phyloP scores from a whole-genome alignment of 2,329 filamentous ascomycete species.

The Reticulascus tulasneorum region DNA sequence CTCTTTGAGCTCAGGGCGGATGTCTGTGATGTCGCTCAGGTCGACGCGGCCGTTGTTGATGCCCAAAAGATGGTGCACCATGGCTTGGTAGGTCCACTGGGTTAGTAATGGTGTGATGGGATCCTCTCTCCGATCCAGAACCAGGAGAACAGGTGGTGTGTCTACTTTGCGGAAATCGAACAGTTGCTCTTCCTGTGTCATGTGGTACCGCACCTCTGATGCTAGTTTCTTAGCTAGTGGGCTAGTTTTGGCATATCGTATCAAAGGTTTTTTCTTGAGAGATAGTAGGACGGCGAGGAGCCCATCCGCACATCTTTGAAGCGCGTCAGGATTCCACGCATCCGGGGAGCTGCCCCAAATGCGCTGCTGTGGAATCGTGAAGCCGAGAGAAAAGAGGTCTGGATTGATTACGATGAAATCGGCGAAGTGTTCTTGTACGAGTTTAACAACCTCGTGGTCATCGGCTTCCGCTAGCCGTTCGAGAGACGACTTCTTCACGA shows the following conservation, averaged over 20 bases:
- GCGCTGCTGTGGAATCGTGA: conserved; percentile 67
- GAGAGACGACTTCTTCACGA: conserved; percentile 92
- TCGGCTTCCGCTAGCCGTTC: conserved; percentile 94
- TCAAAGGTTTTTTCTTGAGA: conserved; percentile 93
- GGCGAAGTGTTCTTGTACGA: conserved; percentile 92
- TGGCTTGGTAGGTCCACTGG: conserved; percentile 99
- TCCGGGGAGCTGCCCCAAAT: conserved; percentile 82
- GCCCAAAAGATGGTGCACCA: conserved; percentile 94
- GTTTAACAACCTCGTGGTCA: conserved; percentile 93
- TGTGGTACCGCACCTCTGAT: conserved; percentile 84
- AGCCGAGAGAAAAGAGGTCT: conserved; percentile 79
- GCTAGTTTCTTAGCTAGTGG: conserved; percentile 87
- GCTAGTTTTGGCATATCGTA: conserved; percentile 90
- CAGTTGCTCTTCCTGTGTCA: conserved; percentile 91
- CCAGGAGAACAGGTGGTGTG: conserved; percentile 85
- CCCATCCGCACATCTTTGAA: conserved; percentile 84
- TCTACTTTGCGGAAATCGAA: conserved; percentile 96
- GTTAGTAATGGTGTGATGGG: conserved; percentile 91
- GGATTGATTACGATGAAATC: conserved; percentile 95
- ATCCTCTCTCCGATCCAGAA: conserved; percentile 89
- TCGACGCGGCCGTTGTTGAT: conserved; percentile 95
- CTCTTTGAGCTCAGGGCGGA: conserved; percentile 83
- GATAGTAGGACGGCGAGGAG: conserved; percentile 79
- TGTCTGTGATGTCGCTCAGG: conserved; percentile 76
- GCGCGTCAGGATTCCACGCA: conserved; percentile 82